Conservation (phyloP, 2,329 filamentous ascomycete genomes). For the Trichoderma sp. region DNA sequence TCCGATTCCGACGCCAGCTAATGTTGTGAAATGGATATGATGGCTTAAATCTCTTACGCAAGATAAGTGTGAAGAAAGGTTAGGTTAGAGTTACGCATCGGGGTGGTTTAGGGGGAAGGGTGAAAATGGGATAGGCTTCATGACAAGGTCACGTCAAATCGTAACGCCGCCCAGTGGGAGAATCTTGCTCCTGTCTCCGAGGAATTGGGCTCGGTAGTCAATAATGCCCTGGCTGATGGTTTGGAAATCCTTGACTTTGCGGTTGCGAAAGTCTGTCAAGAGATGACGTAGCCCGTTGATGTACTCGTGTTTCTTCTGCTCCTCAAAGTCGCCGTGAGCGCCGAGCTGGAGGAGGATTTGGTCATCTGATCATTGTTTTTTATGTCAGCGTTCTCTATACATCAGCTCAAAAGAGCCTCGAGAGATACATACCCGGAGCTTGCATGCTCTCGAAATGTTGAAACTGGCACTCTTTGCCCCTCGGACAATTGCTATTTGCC, state of each 20-base stretch:
- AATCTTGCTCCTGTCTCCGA: conserved; percentile 62
- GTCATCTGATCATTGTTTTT: conserved; percentile 54
- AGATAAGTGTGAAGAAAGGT: neutral
- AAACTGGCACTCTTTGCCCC: conserved; percentile 67
- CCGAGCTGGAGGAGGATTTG: conserved; percentile 71
- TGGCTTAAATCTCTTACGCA: conserved; percentile 17
- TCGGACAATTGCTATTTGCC: conserved; percentile 64
- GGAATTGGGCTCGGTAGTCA: conserved; percentile 62
- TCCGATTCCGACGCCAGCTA: neutral
- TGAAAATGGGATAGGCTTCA: neutral
- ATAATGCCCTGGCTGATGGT: conserved; percentile 65
- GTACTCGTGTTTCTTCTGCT: conserved; percentile 60
- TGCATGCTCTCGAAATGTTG: conserved; percentile 67
- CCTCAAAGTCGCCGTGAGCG: conserved; percentile 60
- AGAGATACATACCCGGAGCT: conserved; percentile 37
- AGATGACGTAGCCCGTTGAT: conserved; percentile 60
- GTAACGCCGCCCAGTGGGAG: conserved; percentile 53
- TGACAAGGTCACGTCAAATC: conserved; percentile 28
- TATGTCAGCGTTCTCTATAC: conserved; percentile 48
- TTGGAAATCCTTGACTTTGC: conserved; percentile 63
- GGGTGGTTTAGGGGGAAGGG: neutral
- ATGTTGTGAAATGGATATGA: conserved; percentile 3
- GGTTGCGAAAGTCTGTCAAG: conserved; percentile 57
- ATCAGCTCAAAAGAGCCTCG: conserved; percentile 20
- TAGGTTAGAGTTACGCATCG: conserved; percentile 15